Evolutionary conservation across 2,329 filamentous ascomycete species (phyloP), one percentile per base, ranked within the genome.

Genomic region (Ascochyta rabiei): DNA sequence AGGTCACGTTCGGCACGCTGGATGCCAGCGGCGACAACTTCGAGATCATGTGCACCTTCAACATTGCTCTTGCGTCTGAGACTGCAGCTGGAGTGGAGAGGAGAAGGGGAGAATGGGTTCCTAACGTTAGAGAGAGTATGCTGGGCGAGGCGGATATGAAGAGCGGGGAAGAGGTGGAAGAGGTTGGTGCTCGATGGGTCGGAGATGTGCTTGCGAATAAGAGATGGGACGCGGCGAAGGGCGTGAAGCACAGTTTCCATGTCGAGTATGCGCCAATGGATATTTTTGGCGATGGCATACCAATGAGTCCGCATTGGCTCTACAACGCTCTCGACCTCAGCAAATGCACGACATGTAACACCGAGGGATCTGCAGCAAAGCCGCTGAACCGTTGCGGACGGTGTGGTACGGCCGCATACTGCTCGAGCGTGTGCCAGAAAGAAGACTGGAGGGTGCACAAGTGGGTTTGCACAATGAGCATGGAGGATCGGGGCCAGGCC

Each of bases 201-300:
- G n/a, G 26, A 4, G 33, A 43, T 2, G 47, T 31, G 9, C 21
- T 56, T 26, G 40, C n/a, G 13, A 21, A 52, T 6, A 59, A 48
- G 47, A 48, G 52, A 15, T 67, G 65, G 65, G 55, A 60, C 4
- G 62, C 62, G 2, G 52, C 56, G 1, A 64, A 62, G 31, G 56
- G 55, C 10, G 46, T 64, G 8, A 56, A 54, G 13, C 64, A 68
- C 28, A 28, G 39, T 8, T 66, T 67, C 10, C 59, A 55, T 12
- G 44, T 68, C 31, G 65, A 68, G 30, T 68, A 68, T 34, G 65
- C 62, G 33, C 62, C 65, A 0, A 68, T 68, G 65, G 65, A 68
- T 24, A 50, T 66, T 31, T 68, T 64, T 48, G 61, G 62, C 12
- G 65, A 68, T 33, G 65, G 65, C 1, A 67, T 68, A 2, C 48